A percentile compares a stretch with the other conserved stretches of the same genome.
These are phyloP conservation scores for Colletotrichum siamense DNA, from an alignment of 2,329 filamentous ascomycete species.

Conservation along the genomic window DNA sequence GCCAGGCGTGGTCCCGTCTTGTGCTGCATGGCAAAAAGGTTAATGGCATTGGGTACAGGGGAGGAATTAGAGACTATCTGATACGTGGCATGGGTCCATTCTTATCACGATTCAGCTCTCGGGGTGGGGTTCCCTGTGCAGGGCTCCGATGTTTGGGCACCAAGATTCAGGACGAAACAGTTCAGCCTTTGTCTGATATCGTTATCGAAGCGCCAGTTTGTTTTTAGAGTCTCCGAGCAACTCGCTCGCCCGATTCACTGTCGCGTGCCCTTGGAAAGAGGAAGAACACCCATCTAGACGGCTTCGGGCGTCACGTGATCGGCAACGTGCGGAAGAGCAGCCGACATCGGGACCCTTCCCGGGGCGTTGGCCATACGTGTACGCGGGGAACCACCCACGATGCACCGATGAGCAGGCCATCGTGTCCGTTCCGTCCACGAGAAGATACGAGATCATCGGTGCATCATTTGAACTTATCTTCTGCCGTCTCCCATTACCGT, in stretches of 20 bases:
- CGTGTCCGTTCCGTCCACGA: not conserved
- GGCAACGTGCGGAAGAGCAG: not conserved
- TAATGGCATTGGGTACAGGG: not conserved
- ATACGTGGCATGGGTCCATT: not conserved
- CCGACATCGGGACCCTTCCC: constrained; percentile 3
- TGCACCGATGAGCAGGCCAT: not conserved
- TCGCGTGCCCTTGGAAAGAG: not conserved
- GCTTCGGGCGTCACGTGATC: constrained; percentile 11
- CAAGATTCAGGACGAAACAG: not conserved
- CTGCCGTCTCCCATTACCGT: constrained; percentile 5
- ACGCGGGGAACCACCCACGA: not conserved
- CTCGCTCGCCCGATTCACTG: not conserved
- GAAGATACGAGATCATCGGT: not conserved
- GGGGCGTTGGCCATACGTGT: not conserved
- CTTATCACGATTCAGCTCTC: not conserved
- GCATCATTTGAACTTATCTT: not conserved
- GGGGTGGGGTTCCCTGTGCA: not conserved
- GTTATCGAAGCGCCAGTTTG: not conserved
- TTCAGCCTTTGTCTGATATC: not conserved
- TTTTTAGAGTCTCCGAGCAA: not conserved
- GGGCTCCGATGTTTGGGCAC: not conserved
- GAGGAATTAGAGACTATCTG: not conserved
- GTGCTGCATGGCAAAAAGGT: not conserved
- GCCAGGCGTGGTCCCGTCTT: not conserved
- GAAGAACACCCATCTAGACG: not conserved